phyloP scores from a whole-genome alignment of 129 eudicot genomes.

The Solidago caesia region DNA sequence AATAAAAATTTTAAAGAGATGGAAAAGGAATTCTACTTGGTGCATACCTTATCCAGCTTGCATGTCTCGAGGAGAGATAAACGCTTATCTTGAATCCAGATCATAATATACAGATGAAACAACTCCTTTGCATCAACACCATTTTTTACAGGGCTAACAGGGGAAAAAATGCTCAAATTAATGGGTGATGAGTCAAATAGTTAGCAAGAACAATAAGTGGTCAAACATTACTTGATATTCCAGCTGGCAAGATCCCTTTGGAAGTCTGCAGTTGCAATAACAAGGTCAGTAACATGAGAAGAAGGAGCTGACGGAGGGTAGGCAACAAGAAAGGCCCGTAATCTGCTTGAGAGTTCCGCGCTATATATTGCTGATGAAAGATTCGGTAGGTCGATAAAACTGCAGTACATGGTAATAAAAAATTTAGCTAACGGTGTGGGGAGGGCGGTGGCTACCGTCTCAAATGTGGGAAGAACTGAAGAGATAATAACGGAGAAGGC shows the following conservation, averaged over 20 bases:
- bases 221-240: constrained; percentile 53
- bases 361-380: constrained; percentile 79
- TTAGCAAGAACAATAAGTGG: background rate
- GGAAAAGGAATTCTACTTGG: background rate
- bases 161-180: constrained; percentile 14
- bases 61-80: constrained; percentile 70
- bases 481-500: no score
- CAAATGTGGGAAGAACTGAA: no score
- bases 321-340: constrained; percentile 76
- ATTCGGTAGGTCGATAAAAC: constrained; percentile 81
- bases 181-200: constrained; percentile 8
- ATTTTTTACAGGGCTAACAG: constrained; percentile 61
- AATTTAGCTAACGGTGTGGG: no score
- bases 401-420: constrained; percentile 27
- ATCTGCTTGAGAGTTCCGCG: constrained; percentile 68
- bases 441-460: no score
- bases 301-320: constrained; percentile 78
- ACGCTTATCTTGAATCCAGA: constrained; percentile 86
- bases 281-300: constrained; percentile 68
- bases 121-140: constrained; percentile 85
- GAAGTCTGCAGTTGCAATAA: constrained; percentile 82
- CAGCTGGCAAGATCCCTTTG: constrained; percentile 78
- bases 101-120: constrained; percentile 74
- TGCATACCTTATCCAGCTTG: constrained; percentile 68
- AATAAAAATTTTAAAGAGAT: background rate